Conservation (phyloP, 2,329 filamentous ascomycete genomes). For the Gnomoniopsis smithogilvyi region DNA sequence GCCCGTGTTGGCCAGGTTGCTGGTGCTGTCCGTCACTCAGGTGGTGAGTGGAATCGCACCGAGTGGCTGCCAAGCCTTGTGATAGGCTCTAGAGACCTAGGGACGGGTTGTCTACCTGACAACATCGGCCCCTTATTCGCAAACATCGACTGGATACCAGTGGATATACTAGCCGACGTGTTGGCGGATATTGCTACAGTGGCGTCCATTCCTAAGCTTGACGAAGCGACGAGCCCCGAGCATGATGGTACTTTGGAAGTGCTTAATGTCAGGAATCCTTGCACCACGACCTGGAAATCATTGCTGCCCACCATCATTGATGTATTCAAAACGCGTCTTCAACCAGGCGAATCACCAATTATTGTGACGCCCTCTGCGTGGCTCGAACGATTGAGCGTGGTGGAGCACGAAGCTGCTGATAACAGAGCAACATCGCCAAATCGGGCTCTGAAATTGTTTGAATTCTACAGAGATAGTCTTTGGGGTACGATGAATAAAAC, state of each 20-base stretch:
- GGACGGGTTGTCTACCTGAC: neutral
- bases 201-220: neutral
- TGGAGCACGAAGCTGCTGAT: neutral
- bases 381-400: neutral
- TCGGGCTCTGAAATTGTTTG: neutral
- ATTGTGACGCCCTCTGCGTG: neutral
- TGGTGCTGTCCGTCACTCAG: conserved; percentile 20
- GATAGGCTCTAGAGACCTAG: neutral
- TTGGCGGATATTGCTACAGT: neutral
- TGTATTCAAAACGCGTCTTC: neutral
- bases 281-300: neutral
- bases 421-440: neutral
- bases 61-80: conserved; percentile 7
- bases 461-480: neutral
- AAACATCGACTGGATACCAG: conserved; percentile 2
- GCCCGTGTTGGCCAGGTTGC: conserved; percentile 33
- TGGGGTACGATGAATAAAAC: neutral
- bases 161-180: neutral
- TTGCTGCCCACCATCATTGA: neutral
- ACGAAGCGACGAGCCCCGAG: neutral
- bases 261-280: conserved; percentile 3
- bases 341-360: neutral
- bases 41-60: neutral
- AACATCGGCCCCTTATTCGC: neutral
- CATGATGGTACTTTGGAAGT: neutral